phyloP scores from a whole-genome alignment of 1,284 basidiomycete genomes.

The Cutaneotrichosporon cavernicola region DNA sequence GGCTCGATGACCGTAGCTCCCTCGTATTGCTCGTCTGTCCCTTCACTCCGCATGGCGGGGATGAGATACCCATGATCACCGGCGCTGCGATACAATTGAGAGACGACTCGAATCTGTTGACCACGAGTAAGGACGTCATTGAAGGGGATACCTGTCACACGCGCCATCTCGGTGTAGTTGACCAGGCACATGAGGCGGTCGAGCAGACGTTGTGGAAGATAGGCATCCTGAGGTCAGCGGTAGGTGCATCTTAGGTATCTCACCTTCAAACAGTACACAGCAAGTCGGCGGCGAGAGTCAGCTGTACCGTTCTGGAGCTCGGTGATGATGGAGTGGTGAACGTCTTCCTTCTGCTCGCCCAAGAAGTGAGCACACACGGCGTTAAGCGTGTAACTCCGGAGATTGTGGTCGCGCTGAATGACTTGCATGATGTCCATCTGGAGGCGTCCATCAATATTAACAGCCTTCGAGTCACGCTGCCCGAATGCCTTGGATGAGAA shows the following conservation, averaged over 20 bases:
- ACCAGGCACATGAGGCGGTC: conserved; percentile 98
- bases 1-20: conserved; percentile 97
- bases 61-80: conserved; percentile 83
- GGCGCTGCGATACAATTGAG: conserved; percentile 85
- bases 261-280: conserved; percentile 94
- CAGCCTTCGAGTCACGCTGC: conserved; percentile 90
- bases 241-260: conserved; percentile 12
- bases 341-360: conserved; percentile 95
- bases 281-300: conserved; percentile 81
- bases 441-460: conserved; percentile 79
- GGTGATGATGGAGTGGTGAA: conserved; percentile 94
- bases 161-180: conserved; percentile 93
- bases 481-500: conserved; percentile 96
- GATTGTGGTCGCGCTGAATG: conserved; percentile 94
- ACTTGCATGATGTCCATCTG: conserved; percentile 92
- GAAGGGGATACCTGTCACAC: conserved; percentile 97
- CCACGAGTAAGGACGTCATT: conserved; percentile 86
- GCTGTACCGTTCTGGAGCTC: conserved; percentile 92
- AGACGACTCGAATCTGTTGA: conserved; percentile 94
- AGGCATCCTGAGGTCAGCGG: conserved; percentile 70
- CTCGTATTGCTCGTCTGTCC: conserved; percentile 90
- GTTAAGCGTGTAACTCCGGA: conserved; percentile 91
- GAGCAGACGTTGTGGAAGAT: conserved; percentile 86
- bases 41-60: conserved; percentile 78
- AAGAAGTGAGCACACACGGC: conserved; percentile 93